phyloP scores from a whole-genome alignment of 2,329 filamentous ascomycete species.

The Diaporthe citrichinensis region DNA sequence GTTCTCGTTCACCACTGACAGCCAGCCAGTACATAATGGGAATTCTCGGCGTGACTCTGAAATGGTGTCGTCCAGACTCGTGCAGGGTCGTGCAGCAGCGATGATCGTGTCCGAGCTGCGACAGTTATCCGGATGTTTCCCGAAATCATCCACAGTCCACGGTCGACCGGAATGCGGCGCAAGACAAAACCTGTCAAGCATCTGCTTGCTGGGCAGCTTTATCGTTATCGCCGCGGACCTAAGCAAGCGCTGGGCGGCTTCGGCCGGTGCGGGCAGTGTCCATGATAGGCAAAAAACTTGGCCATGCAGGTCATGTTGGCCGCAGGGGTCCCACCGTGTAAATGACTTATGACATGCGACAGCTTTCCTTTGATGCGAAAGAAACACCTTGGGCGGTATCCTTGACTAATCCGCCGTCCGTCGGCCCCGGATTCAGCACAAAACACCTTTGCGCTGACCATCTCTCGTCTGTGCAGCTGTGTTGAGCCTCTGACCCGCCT shows the following conservation, averaged over 20 bases:
- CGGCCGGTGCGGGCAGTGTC: not conserved
- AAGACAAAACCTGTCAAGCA: constrained; percentile 5
- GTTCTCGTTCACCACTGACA: not conserved
- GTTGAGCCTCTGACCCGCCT: not conserved
- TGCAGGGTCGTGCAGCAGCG: not conserved
- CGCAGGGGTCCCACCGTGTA: constrained; percentile 9
- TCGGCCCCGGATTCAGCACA: not conserved
- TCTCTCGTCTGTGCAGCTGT: not conserved
- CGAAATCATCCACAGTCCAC: constrained; percentile 28
- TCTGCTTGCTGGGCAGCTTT: constrained; percentile 29
- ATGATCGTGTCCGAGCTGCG: constrained; percentile 24
- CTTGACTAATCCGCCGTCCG: not conserved
- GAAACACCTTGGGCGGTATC: constrained; percentile 13
- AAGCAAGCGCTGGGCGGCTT: not conserved
- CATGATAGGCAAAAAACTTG: constrained; percentile 13
- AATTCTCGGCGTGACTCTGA: constrained; percentile 3
- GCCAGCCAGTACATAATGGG: not conserved
- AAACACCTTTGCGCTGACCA: not conserved
- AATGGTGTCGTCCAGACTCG: not conserved
- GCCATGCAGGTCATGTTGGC: constrained; percentile 16
- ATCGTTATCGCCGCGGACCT: constrained; percentile 27
- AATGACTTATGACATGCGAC: constrained; percentile 27
- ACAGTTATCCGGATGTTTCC: constrained; percentile 27
- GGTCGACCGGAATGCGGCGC: constrained; percentile 25
- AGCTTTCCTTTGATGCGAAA: constrained; percentile 30